Conservation (phyloP, 257 asterid genomes). For the Solanum commersonii region DNA sequence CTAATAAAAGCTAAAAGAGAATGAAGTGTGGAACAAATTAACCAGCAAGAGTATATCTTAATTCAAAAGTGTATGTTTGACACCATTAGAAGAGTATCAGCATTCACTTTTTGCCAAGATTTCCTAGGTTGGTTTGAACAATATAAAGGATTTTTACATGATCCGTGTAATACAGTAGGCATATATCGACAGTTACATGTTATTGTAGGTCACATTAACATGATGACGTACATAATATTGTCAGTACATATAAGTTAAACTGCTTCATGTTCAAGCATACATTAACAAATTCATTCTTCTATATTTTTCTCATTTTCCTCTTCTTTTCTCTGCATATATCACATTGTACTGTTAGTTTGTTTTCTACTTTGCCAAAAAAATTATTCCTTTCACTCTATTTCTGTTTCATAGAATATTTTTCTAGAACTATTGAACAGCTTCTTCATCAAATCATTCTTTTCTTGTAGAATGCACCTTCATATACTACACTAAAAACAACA, state of each 20-base stretch:
- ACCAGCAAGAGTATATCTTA: not conserved
- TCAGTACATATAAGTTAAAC: not conserved
- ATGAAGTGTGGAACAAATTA: not conserved
- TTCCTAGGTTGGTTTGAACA: not conserved
- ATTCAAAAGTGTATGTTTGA: not conserved
- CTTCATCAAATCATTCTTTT: constrained; percentile 27
- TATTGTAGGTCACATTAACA: not conserved
- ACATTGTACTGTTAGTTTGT: not conserved
- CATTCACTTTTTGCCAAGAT: not conserved
- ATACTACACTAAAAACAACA: not conserved
- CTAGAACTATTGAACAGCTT: constrained; percentile 8
- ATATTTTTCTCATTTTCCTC: not conserved
- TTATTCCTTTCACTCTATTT: constrained; percentile 26
- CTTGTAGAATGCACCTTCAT: constrained; percentile 1
- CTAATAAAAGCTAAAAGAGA: not conserved
- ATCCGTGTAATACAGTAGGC: not conserved
- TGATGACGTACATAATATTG: not conserved
- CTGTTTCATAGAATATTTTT: not conserved
- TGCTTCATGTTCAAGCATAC: not conserved
- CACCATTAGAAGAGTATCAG: not conserved
- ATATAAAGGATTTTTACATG: not conserved
- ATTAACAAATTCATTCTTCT: not conserved
- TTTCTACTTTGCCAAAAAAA: constrained; percentile 1
- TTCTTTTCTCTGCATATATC: not conserved
- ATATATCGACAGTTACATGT: not conserved